Evolutionary conservation across 2,329 filamentous ascomycete genomes (phyloP).

Genomic region (Helotiales sp.): DNA sequence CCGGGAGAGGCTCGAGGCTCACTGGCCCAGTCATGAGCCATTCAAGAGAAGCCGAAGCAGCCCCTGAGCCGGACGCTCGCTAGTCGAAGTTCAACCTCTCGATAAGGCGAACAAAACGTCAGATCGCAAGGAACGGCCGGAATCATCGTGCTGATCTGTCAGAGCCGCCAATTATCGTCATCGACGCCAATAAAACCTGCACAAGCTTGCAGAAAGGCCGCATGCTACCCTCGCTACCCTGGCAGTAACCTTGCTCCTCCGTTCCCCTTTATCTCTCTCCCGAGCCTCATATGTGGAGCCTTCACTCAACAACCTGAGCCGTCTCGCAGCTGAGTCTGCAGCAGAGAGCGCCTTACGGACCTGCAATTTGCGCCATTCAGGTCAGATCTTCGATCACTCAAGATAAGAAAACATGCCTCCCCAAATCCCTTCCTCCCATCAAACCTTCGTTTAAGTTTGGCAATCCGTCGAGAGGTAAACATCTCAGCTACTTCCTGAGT

Average conservation of each 20-base stretch:
- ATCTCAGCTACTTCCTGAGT: not conserved
- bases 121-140: not conserved
- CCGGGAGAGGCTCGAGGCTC: too few relatives aligned
- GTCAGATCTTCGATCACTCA: too few relatives aligned
- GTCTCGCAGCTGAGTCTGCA: not conserved
- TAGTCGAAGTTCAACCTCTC: not conserved
- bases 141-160: not conserved
- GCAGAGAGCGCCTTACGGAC: not conserved
- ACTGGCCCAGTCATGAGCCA: too few relatives aligned
- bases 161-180: not conserved
- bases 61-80: not conserved
- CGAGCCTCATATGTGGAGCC: not conserved
- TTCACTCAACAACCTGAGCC: not conserved
- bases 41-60: not conserved
- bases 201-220: not conserved
- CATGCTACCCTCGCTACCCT: not conserved
- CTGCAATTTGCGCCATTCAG: not conserved
- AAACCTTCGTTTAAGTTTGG: not conserved
- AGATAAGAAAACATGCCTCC: not conserved
- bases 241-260: not conserved
- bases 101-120: not conserved
- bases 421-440: too few relatives aligned
- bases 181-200: not conserved
- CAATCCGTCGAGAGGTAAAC: not conserved
- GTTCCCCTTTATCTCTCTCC: not conserved